A percentile compares a stretch with the other conserved stretches of the same genome.
Evolutionary conservation across 2,329 filamentous ascomycete species (phyloP).

Genomic region (Thielaviopsis euricoi): DNA sequence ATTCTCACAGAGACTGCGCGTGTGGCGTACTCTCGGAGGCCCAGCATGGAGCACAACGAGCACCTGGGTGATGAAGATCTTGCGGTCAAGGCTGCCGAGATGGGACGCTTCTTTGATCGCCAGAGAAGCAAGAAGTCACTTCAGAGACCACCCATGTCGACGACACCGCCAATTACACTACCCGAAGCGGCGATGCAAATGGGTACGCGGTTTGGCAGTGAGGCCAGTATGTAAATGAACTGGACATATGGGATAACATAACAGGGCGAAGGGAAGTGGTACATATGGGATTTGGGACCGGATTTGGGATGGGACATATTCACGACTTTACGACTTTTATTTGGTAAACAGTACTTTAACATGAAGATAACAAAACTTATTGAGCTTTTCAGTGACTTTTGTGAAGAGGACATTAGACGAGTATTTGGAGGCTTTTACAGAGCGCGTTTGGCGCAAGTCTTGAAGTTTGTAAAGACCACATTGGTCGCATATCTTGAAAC

Average conservation of each 20-base stretch:
- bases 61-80: slow-evolving; percentile 36
- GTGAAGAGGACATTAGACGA: too few species aligned
- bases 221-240: not conserved
- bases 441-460: too few species aligned
- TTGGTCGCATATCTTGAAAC: too few species aligned
- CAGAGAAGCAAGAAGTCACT: slow-evolving; percentile 3
- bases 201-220: not conserved
- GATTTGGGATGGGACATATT: not conserved
- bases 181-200: not conserved
- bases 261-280: not conserved
- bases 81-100: slow-evolving; percentile 27
- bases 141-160: not conserved
- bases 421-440: too few species aligned
- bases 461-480: too few species aligned
- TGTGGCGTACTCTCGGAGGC: slow-evolving; percentile 66
- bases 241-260: not conserved
- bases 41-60: slow-evolving; percentile 59
- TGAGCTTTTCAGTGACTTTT: too few species aligned
- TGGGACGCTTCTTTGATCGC: slow-evolving; percentile 27
- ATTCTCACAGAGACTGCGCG: slow-evolving; percentile 79
- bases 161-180: not conserved
- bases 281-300: not conserved
- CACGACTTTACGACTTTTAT: not conserved
- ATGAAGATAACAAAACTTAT: not conserved
- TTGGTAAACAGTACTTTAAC: not conserved